Base-by-base conservation (phyloP, 768 basidiomycete genomes). In the Leucocoprinus birnbaumii region DNA sequence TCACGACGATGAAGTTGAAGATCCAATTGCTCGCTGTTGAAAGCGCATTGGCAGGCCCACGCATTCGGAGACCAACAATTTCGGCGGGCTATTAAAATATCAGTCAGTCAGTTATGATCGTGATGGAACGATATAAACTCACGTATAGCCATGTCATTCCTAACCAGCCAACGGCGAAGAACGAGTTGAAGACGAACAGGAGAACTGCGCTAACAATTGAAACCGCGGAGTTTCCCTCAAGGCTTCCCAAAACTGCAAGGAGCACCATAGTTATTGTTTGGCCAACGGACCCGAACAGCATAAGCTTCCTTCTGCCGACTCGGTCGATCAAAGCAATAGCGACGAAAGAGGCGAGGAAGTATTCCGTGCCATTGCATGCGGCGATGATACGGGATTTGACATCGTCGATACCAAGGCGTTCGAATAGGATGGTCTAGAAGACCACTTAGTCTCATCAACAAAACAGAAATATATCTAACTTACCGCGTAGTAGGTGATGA, bases 111-210 rank as follows among this genome's bases (percentile, higher is more conserved):
- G 19, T n/a, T n/a, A 10, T 25, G 31, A 11, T 5, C 9, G 13
- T 6, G 2, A 13, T 44, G 27, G 13, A 14, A 14, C 24, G 18
- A 38, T 22, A 21, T 27, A 27, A 35, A 71, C 80, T 63, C 58
- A 83, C 82, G 60, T 84, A 86, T 56, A 87, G 70, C 84, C 85
- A 87, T 1, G 86, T 84, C 79, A 86, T 84, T 16, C 85, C 83
- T 40, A 87, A 65, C 85, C 85, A 88, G 0, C 85, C 85, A 51
- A 85, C 68, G 0, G 84, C 84, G 62, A 88, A 88, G 70, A 84
- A 82, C 14, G 81, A 81, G 66, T 86, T 86, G 74, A 85, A 87
- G n/a, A 85, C 77, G 64, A 88, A 87, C 1, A 87, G 66, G 2
- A 85, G 63, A 34, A 86, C 73, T 0, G 80, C 72, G 24, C 83